These are phyloP conservation scores for Pisolithus microcarpus DNA, from an alignment of 768 basidiomycete genomes.

Conservation along the genomic window DNA sequence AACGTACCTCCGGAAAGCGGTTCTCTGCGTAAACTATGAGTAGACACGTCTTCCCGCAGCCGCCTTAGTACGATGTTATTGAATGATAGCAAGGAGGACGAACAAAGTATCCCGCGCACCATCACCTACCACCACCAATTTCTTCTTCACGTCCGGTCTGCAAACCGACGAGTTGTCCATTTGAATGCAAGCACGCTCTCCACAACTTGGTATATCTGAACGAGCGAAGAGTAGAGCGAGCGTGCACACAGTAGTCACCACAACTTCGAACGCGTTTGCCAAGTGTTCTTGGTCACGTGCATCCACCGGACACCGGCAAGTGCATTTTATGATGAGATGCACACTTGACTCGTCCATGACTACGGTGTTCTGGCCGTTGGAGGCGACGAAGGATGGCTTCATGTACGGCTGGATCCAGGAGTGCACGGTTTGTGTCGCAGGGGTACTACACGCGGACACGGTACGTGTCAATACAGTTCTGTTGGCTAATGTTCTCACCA, in stretches of 20 bases:
- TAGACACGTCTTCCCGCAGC: constrained; percentile 90
- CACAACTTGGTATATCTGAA: neutral
- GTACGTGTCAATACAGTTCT: constrained; percentile 22
- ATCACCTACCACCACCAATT: constrained; percentile 84
- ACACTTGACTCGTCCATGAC: constrained; percentile 21
- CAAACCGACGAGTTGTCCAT: constrained; percentile 30
- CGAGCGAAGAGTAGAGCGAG: neutral
- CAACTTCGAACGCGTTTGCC: neutral
- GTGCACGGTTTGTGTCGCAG: constrained; percentile 42
- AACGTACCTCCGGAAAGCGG: constrained; percentile 84
- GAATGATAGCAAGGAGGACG: constrained; percentile 21
- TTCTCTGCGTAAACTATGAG: constrained; percentile 96
- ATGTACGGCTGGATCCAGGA: constrained; percentile 55
- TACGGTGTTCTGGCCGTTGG: constrained; percentile 53
- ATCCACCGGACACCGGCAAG: neutral
- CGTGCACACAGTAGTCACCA: no score
- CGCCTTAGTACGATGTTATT: constrained; percentile 42
- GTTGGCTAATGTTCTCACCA: neutral
- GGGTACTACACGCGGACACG: constrained; percentile 32
- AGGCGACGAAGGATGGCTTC: constrained; percentile 39
- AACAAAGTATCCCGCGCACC: constrained; percentile 43
- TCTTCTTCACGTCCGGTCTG: constrained; percentile 77
- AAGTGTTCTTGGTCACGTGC: neutral
- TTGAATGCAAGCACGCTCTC: neutral
- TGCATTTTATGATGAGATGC: neutral